Conservation (phyloP, 1,284 basidiomycete genomes). For the Naganishia cerealis region DNA sequence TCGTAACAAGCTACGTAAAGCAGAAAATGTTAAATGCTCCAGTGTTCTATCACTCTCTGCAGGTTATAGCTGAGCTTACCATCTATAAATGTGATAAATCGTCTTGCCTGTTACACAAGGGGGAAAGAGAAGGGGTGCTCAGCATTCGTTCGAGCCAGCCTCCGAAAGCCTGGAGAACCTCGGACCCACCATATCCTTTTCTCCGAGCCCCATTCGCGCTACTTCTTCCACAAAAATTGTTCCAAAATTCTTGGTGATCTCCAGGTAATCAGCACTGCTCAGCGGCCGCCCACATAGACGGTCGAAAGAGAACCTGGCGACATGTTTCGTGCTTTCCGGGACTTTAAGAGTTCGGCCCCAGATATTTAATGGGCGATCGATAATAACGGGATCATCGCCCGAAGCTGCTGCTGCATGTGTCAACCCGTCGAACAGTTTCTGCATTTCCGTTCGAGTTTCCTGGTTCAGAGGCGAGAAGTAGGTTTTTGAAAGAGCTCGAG, state of each 20-base stretch:
- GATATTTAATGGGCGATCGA: slow-evolving; percentile 68
- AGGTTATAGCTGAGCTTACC: slow-evolving; percentile 57
- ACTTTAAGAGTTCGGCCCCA: slow-evolving; percentile 85
- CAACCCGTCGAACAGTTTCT: slow-evolving; percentile 77
- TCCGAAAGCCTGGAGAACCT: neutral
- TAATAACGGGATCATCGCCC: slow-evolving; percentile 61
- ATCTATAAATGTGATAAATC: slow-evolving; percentile 98
- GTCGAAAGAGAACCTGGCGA: slow-evolving; percentile 84
- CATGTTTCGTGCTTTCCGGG: slow-evolving; percentile 72
- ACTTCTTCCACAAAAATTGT: slow-evolving; percentile 87
- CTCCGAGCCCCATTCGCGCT: slow-evolving; percentile 80
- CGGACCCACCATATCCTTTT: slow-evolving; percentile 75
- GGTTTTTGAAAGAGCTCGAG: slow-evolving; percentile 83
- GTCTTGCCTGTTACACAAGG: slow-evolving; percentile 64
- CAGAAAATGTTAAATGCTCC: slow-evolving; percentile 28
- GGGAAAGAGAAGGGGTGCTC: slow-evolving; percentile 8
- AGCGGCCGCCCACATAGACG: slow-evolving; percentile 86
- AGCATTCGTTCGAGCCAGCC: neutral
- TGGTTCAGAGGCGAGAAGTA: slow-evolving; percentile 79
- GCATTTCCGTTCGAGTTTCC: slow-evolving; percentile 63
- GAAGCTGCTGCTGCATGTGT: slow-evolving; percentile 47
- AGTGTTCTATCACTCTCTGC: neutral
- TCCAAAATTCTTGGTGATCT: slow-evolving; percentile 81
- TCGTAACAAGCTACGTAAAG: slow-evolving; percentile 74
- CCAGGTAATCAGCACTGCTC: slow-evolving; percentile 92